Base-by-base conservation (phyloP, 768 basidiomycete species). In the Trametes sanguinea region DNA sequence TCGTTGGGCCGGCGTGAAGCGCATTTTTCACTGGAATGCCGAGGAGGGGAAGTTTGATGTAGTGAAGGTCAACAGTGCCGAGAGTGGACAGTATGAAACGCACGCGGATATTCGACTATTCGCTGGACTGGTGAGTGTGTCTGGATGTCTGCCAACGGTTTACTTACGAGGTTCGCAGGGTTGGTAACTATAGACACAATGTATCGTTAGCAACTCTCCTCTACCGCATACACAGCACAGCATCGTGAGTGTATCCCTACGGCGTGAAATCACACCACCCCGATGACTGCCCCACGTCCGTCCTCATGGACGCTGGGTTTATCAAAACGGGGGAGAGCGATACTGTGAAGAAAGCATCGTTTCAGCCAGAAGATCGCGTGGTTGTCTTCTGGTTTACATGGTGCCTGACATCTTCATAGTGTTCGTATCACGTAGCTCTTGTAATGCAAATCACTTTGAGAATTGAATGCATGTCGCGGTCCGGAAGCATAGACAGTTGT, bases 1-100 rank as follows among this genome's bases (percentile, higher is more conserved):
- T 65, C 72, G 73, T 46, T 85, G 83, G 83, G 81, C 82, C 22
- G 83, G 83, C 0, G 77, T 85, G 61, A 82, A 79, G 71, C 77
- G 83, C 43, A 78, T 85, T 44, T 85, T 83, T 64, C 80, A 84
- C 63, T 84, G 81, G 79, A 76, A 82, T 56, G 72, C 68, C 6
- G 71, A 67, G 16, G 71, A 68, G 42, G 72, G 71, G 8, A 68
- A 67, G 57, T 78, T 79, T 47, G 76, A 76, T 2, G 75, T 81
- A 46, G 71, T 83, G 46, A 83, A 83, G 70, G 81, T 82, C 54
- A 78, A 80, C 57, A 75, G 75, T 42, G 71, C 72, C 17, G 68
- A 69, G 53, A 63, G 60, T n/a, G 77, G 74, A 33, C 71, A 72
- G 51, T 83, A 83, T 59, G 77, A 79, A 69, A 83, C 81, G 4